Evolutionary conservation across 2,329 filamentous ascomycete genomes (phyloP).

Genomic region (Fusarium musae): DNA sequence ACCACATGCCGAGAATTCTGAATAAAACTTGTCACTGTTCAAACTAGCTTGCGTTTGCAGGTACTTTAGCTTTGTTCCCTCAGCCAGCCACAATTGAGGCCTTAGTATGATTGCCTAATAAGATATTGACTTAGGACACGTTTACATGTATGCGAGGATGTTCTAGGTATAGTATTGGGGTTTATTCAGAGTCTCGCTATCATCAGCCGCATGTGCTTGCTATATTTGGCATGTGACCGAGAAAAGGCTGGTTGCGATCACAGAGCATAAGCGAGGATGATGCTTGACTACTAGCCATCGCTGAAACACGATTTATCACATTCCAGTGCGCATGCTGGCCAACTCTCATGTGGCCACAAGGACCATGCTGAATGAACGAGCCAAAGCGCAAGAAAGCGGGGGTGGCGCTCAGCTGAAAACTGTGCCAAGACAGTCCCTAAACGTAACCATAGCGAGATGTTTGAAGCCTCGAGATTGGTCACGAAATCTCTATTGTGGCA

Average conservation of each 20-base stretch:
- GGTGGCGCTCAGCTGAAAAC: neutral
- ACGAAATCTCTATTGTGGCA: too few relatives aligned
- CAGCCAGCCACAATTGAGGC: neutral
- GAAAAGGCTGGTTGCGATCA: neutral
- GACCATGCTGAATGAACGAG: fast-evolving
- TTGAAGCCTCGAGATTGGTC: too few relatives aligned
- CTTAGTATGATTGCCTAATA: neutral
- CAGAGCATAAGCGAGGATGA: neutral
- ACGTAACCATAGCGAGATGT: too few relatives aligned
- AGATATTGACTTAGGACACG: too few relatives aligned
- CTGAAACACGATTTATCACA: neutral
- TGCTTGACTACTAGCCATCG: neutral
- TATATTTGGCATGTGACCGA: fast-evolving
- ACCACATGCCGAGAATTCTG: too few relatives aligned
- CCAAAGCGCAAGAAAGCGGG: neutral
- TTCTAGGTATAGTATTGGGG: neutral
- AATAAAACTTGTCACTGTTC: neutral
- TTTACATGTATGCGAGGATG: too few relatives aligned
- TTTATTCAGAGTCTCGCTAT: fast-evolving
- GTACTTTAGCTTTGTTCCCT: fast-evolving
- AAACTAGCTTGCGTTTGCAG: fast-evolving
- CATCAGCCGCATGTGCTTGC: neutral
- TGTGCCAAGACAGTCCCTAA: neutral
- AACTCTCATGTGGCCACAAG: fast-evolving
- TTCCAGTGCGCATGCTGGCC: fast-evolving